These are phyloP conservation scores for Chlorella sp. DNA, from an alignment of 139 green algal genomes.

Conservation along the genomic window DNA sequence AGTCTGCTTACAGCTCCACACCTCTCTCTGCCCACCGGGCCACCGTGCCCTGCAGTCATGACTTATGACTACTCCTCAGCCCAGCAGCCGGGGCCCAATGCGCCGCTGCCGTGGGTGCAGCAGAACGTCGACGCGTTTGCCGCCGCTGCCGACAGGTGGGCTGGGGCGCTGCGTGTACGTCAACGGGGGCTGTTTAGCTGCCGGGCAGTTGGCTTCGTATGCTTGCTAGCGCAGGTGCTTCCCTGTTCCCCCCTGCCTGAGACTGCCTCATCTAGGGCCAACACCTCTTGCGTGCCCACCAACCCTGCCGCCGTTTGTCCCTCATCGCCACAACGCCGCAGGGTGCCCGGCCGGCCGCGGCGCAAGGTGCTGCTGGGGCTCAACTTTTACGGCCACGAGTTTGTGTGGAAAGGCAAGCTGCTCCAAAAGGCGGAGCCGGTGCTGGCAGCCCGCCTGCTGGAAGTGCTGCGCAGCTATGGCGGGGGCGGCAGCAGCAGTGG, in stretches of 20 bases:
- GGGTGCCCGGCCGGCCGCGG: background rate
- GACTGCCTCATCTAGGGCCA: too few species aligned
- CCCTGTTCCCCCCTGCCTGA: too few species aligned
- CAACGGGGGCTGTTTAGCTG: too few species aligned
- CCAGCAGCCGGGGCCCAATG: constrained; percentile 47
- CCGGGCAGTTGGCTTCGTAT: too few species aligned
- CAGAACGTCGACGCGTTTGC: constrained; percentile 41
- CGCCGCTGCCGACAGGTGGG: constrained; percentile 5
- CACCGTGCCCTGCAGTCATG: constrained; percentile 31
- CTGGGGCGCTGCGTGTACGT: background rate
- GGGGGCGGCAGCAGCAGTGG: background rate
- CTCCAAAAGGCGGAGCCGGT: constrained; percentile 21
- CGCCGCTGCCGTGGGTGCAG: constrained; percentile 54
- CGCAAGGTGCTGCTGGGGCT: constrained; percentile 50
- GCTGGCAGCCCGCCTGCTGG: constrained; percentile 15
- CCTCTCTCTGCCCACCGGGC: background rate
- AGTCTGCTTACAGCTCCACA: background rate
- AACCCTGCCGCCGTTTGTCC: too few species aligned
- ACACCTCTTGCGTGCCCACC: too few species aligned
- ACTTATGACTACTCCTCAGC: constrained; percentile 29
- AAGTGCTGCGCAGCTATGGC: constrained; percentile 3
- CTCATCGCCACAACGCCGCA: background rate
- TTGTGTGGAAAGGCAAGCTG: background rate
- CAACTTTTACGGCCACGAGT: constrained; percentile 69
- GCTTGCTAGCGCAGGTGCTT: too few species aligned